Percentiles rank a stretch among this genome's conserved stretches.
Evolutionary conservation across 2,329 filamentous ascomycete species (phyloP).

Genomic region (Xylaria sp.): DNA sequence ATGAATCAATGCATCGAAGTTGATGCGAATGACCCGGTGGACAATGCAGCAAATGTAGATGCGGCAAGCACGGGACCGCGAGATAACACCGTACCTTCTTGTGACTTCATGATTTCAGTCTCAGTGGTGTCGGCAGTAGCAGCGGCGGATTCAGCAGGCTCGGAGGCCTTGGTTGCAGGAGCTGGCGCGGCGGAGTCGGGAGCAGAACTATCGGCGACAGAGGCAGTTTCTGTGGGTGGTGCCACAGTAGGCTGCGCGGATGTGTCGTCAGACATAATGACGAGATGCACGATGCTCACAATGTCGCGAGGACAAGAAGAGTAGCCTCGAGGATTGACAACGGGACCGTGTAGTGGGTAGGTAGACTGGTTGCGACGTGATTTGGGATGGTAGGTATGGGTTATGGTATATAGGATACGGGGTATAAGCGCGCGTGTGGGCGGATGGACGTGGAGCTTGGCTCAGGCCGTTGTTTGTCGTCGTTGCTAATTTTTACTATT

Average conservation of each 20-base stretch:
- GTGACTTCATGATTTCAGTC: slow-evolving; percentile 22
- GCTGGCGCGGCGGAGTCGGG: slow-evolving; percentile 34
- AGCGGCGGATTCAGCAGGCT: slow-evolving; percentile 30
- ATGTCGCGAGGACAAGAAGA: slow-evolving; percentile 17
- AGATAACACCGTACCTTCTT: slow-evolving; percentile 32
- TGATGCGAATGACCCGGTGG: slow-evolving; percentile 3
- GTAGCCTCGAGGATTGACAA: slow-evolving; percentile 9
- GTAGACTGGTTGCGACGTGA: slow-evolving; percentile 3
- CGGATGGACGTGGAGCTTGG: background rate
- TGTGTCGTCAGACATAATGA: slow-evolving; percentile 41
- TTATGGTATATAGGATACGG: slow-evolving; percentile 8
- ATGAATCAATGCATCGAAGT: background rate
- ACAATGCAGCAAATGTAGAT: slow-evolving; percentile 2
- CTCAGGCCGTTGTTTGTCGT: too few species aligned
- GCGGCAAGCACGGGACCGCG: slow-evolving; percentile 8
- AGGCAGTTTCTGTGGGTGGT: slow-evolving; percentile 33
- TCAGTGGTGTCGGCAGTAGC: slow-evolving; percentile 16
- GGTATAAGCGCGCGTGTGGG: slow-evolving; percentile 8
- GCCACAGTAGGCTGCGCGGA: slow-evolving; percentile 37
- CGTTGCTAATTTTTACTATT: slow-evolving; percentile 1
- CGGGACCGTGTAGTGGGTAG: background rate
- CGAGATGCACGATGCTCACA: slow-evolving; percentile 16
- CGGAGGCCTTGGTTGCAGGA: slow-evolving; percentile 32
- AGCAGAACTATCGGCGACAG: slow-evolving; percentile 21
- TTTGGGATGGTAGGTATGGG: background rate